A percentile compares a stretch with the other conserved stretches of the same genome.
These are phyloP conservation scores for Fusarium sp. DNA, from an alignment of 2,329 filamentous ascomycete species.

Conservation along the genomic window DNA sequence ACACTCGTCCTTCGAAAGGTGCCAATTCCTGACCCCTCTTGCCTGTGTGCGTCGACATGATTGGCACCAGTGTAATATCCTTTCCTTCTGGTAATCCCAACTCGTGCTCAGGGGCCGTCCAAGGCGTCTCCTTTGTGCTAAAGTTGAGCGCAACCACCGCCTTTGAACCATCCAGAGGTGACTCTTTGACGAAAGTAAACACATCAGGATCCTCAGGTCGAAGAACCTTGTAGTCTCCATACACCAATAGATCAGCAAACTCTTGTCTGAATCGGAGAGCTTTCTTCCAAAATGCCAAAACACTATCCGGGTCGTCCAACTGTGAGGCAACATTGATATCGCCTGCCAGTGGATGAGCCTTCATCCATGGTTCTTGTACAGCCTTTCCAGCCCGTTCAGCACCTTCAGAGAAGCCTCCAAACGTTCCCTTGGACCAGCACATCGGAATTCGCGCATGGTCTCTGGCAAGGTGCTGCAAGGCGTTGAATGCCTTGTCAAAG, in stretches of 20 bases:
- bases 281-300: slow-evolving; percentile 50
- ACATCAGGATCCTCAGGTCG: slow-evolving; percentile 38
- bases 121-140: slow-evolving; percentile 43
- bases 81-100: slow-evolving; percentile 23
- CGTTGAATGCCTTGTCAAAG: slow-evolving; percentile 51
- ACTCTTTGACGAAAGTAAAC: slow-evolving; percentile 49
- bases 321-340: slow-evolving; percentile 70
- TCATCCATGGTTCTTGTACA: slow-evolving; percentile 51
- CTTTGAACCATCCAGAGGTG: slow-evolving; percentile 35
- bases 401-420: slow-evolving; percentile 52
- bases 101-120: slow-evolving; percentile 32
- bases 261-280: slow-evolving; percentile 46
- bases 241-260: slow-evolving; percentile 49
- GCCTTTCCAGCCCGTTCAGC: slow-evolving; percentile 48
- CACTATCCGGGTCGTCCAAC: slow-evolving; percentile 52
- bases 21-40: slow-evolving; percentile 35
- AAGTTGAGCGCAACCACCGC: slow-evolving; percentile 51
- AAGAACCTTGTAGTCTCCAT: slow-evolving; percentile 49
- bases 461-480: slow-evolving; percentile 54
- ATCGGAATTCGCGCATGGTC: slow-evolving; percentile 77
- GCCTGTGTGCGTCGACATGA: slow-evolving; percentile 45
- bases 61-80: slow-evolving; percentile 36
- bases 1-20: slow-evolving; percentile 50
- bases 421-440: slow-evolving; percentile 64
- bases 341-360: slow-evolving; percentile 45